A percentile compares a stretch with the other conserved stretches of the same genome.
These are phyloP conservation scores for Aspergillus costaricaensis DNA, from an alignment of 2,329 filamentous ascomycete species.

Conservation along the genomic window DNA sequence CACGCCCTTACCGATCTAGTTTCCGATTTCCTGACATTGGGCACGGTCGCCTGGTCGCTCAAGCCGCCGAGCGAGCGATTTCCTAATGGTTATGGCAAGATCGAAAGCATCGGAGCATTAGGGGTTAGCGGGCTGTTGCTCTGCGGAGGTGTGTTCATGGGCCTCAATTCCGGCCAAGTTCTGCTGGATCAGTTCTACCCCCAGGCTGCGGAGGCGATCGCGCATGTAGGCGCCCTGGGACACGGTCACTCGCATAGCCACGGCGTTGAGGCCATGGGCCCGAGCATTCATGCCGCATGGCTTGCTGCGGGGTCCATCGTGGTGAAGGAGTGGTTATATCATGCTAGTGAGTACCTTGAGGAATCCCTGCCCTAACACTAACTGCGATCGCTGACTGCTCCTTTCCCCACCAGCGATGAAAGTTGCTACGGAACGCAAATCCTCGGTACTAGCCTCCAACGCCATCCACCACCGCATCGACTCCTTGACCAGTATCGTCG, in stretches of 20 bases:
- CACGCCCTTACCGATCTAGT: slow-evolving; percentile 94
- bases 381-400: not conserved
- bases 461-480: slow-evolving; percentile 96
- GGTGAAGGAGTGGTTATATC: slow-evolving; percentile 96
- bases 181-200: slow-evolving; percentile 73
- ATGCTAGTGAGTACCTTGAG: slow-evolving; percentile 73
- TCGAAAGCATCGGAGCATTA: slow-evolving; percentile 92
- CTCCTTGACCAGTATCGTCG: slow-evolving; percentile 91
- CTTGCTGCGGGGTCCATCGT: slow-evolving; percentile 85
- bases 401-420: slow-evolving; percentile 72
- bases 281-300: slow-evolving; percentile 94
- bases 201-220: slow-evolving; percentile 58
- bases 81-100: slow-evolving; percentile 90
- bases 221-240: slow-evolving; percentile 44
- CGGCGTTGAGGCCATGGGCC: slow-evolving; percentile 57
- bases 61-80: slow-evolving; percentile 81
- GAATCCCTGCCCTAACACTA: too few relatives aligned
- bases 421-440: slow-evolving; percentile 89
- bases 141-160: slow-evolving; percentile 89
- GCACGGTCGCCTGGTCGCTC: slow-evolving; percentile 90
- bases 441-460: slow-evolving; percentile 92
- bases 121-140: slow-evolving; percentile 91
- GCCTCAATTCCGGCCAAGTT: slow-evolving; percentile 70
- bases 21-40: slow-evolving; percentile 89
- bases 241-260: slow-evolving; percentile 64